phyloP scores from a whole-genome alignment of 352 stramenopile genomes.

The Aphanomyces euteiches region DNA sequence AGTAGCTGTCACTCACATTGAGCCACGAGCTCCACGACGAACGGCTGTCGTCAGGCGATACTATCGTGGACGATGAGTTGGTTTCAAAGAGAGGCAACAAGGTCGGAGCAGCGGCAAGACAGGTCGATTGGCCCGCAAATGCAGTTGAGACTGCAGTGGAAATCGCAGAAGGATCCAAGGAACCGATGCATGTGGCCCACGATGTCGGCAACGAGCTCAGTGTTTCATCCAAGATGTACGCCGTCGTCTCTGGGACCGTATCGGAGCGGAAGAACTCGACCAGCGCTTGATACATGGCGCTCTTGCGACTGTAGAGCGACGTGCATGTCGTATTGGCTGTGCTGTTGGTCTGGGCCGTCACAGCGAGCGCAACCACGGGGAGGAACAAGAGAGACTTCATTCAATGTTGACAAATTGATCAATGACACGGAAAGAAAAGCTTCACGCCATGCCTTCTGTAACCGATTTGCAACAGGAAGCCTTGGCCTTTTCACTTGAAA shows the following conservation, averaged over 20 bases:
- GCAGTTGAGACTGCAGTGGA: not conserved
- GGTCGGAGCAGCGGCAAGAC: not conserved
- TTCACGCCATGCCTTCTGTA: too few relatives aligned
- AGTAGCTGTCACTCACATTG: not conserved
- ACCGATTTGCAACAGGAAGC: too few relatives aligned
- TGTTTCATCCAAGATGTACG: too few relatives aligned
- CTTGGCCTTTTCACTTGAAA: too few relatives aligned
- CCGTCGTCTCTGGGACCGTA: not conserved
- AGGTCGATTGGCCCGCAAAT: not conserved
- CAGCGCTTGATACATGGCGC: not conserved
- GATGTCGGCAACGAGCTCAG: not conserved
- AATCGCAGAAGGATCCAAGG: not conserved
- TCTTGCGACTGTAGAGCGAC: not conserved
- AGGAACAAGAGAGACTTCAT: too few relatives aligned
- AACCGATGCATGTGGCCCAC: conserved; percentile 11
- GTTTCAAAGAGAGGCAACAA: not conserved
- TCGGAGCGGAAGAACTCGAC: not conserved
- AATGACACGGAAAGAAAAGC: too few relatives aligned
- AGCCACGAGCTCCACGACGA: not conserved
- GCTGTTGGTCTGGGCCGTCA: not conserved
- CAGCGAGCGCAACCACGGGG: not conserved
- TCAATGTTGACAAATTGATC: too few relatives aligned
- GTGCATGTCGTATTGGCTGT: not conserved
- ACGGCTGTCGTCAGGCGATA: too few relatives aligned
- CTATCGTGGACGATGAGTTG: too few relatives aligned